Evolutionary conservation across 495 filamentous ascomycete species (phyloP).

Genomic region (Neohortaea acidophila): DNA sequence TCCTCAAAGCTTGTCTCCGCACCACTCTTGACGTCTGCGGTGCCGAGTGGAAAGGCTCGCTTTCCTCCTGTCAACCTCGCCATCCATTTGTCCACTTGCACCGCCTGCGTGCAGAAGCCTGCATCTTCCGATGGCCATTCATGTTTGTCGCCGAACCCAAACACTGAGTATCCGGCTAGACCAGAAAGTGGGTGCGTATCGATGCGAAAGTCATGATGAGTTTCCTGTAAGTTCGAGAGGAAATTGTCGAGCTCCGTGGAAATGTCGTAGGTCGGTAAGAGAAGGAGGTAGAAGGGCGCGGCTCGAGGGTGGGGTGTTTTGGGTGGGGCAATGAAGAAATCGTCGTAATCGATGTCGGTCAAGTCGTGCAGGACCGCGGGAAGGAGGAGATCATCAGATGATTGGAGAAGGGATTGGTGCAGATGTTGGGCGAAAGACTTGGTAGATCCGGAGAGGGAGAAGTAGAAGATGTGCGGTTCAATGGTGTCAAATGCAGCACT

Average conservation of each 20-base stretch:
- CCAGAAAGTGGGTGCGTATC: slow-evolving; percentile 68
- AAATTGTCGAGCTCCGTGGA: slow-evolving; percentile 74
- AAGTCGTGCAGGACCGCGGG: slow-evolving; percentile 59
- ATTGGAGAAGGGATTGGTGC: slow-evolving; percentile 32
- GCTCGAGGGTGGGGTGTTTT: slow-evolving; percentile 30
- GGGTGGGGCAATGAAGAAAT: slow-evolving; percentile 59
- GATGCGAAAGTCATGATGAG: slow-evolving; percentile 89
- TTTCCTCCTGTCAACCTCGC: slow-evolving; percentile 73
- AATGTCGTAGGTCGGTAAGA: slow-evolving; percentile 83
- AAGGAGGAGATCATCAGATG: slow-evolving; percentile 23
- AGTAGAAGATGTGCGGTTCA: slow-evolving; percentile 74
- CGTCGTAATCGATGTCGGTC: slow-evolving; percentile 74
- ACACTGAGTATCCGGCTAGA: slow-evolving; percentile 76
- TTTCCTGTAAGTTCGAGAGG: slow-evolving; percentile 70
- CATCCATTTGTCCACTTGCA: slow-evolving; percentile 86
- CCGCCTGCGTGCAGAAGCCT: slow-evolving; percentile 82
- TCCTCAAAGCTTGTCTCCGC: slow-evolving; percentile 48
- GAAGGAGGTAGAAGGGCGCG: slow-evolving; percentile 62
- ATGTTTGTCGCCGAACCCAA: slow-evolving; percentile 81
- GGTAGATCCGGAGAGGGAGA: slow-evolving; percentile 67
- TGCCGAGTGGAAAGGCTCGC: slow-evolving; percentile 68
- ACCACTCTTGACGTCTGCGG: slow-evolving; percentile 60
- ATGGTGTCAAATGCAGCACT: slow-evolving; percentile 24
- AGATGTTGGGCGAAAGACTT: slow-evolving; percentile 49
- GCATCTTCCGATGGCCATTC: slow-evolving; percentile 83